These are phyloP conservation scores for Chaetomiaceae sp. DNA, from an alignment of 2,329 filamentous ascomycete genomes.

Conservation along the genomic window DNA sequence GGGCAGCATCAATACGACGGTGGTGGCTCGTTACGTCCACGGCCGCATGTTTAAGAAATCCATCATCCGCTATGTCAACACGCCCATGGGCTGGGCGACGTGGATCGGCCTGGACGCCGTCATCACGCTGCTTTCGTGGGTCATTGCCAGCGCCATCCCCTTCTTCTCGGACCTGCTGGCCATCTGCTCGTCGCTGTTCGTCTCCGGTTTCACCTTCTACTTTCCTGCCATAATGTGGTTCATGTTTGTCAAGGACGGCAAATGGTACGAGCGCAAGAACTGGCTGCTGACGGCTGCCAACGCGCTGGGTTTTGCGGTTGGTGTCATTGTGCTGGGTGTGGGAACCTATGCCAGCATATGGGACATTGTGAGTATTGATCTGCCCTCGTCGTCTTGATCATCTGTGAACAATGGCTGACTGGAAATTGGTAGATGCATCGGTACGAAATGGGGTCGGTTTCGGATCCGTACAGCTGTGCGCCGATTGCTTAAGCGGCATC, in stretches of 20 bases:
- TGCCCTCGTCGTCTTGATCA: neutral
- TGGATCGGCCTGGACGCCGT: constrained; percentile 54
- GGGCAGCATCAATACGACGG: constrained; percentile 62
- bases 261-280: constrained; percentile 29
- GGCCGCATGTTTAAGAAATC: constrained; percentile 42
- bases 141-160: constrained; percentile 69
- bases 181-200: constrained; percentile 47
- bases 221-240: constrained; percentile 35
- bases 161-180: constrained; percentile 66
- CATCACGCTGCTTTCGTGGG: constrained; percentile 61
- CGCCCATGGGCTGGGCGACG: constrained; percentile 42
- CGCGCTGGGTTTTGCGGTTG: constrained; percentile 24
- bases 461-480: constrained; percentile 24
- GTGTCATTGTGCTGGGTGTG: constrained; percentile 28
- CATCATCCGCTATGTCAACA: constrained; percentile 45
- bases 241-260: constrained; percentile 32
- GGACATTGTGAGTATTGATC: constrained; percentile 30
- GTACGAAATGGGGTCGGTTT: constrained; percentile 17
- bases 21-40: constrained; percentile 44
- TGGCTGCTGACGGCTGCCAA: constrained; percentile 21
- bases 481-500: constrained; percentile 3
- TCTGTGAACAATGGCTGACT: constrained; percentile 1
- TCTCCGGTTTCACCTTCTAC: constrained; percentile 43
- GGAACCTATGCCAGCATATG: constrained; percentile 29
- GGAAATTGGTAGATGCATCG: constrained; percentile 5